Percentiles rank a stretch among this genome's conserved stretches.
Evolutionary conservation across 2,329 filamentous ascomycete genomes (phyloP).

Genomic region (Incumbomyces delicatus): DNA sequence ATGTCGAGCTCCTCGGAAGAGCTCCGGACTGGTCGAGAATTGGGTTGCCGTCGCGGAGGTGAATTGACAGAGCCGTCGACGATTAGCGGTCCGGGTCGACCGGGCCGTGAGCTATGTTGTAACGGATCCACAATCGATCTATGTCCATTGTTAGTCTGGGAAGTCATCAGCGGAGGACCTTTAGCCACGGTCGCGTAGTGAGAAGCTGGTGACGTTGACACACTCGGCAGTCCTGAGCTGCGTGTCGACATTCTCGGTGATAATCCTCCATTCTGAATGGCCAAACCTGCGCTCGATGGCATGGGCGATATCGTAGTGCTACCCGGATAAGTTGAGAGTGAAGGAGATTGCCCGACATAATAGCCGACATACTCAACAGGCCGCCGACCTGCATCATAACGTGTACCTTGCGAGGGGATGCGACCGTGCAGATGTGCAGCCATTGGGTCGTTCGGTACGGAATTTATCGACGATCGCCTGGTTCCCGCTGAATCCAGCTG

Average conservation of each 20-base stretch:
- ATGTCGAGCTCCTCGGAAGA: slow-evolving; percentile 24
- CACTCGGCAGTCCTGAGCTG: slow-evolving; percentile 2
- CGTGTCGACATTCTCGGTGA: slow-evolving; percentile 23
- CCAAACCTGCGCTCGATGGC: slow-evolving; percentile 29
- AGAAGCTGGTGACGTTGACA: slow-evolving; percentile 1
- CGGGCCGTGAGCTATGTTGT: slow-evolving; percentile 7
- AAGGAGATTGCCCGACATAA: slow-evolving; percentile 36
- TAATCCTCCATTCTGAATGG: slow-evolving; percentile 30
- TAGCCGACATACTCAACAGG: slow-evolving; percentile 37
- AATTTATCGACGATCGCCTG: not conserved
- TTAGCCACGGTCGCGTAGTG: slow-evolving; percentile 4
- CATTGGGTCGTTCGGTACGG: not conserved
- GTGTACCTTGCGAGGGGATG: slow-evolving; percentile 22
- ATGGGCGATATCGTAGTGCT: slow-evolving; percentile 30
- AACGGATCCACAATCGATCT: not conserved
- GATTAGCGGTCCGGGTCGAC: slow-evolving; percentile 33
- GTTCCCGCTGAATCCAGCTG: slow-evolving; percentile 1
- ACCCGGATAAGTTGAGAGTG: slow-evolving; percentile 32
- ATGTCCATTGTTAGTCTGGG: slow-evolving; percentile 1
- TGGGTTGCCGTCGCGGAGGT: slow-evolving; percentile 24
- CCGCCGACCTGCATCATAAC: slow-evolving; percentile 29
- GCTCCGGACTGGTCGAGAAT: slow-evolving; percentile 25
- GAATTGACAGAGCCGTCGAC: slow-evolving; percentile 34
- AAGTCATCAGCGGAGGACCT: not conserved
- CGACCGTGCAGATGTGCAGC: not conserved